Conservation (phyloP, 2,329 filamentous ascomycete species). For the Incumbomyces delicatus region DNA sequence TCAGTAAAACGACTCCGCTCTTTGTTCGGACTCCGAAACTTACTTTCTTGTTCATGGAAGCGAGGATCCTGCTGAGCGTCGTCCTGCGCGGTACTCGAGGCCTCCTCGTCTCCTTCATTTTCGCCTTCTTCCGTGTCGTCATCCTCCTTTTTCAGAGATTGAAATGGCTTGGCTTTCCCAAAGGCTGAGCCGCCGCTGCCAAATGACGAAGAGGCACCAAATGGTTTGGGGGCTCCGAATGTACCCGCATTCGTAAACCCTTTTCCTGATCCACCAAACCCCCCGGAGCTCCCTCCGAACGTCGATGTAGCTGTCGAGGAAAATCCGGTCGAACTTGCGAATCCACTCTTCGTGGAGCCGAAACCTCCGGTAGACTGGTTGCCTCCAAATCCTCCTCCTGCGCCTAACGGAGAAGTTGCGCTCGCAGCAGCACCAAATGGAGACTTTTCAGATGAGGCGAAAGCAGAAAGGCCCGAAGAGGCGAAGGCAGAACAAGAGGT, state of each 20-base stretch:
- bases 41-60: constrained; percentile 55
- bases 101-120: constrained; percentile 51
- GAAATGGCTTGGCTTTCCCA: constrained; percentile 52
- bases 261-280: constrained; percentile 17
- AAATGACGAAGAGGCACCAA: constrained; percentile 58
- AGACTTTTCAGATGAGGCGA: constrained; percentile 52
- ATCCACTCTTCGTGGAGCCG: constrained; percentile 16
- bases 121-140: constrained; percentile 36
- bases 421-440: constrained; percentile 46
- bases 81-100: constrained; percentile 25
- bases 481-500: constrained; percentile 56
- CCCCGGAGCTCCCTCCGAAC: constrained; percentile 11
- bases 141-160: constrained; percentile 55
- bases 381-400: constrained; percentile 23
- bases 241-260: constrained; percentile 24
- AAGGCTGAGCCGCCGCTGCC: constrained; percentile 41
- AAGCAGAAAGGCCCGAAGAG: constrained; percentile 57
- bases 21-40: constrained; percentile 24
- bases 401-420: constrained; percentile 31
- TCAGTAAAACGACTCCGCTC: constrained; percentile 23
- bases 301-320: constrained; percentile 13
- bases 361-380: constrained; percentile 7
- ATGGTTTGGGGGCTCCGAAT: constrained; percentile 32
- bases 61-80: constrained; percentile 38
- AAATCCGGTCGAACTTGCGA: constrained; percentile 24